A percentile compares a stretch with the other conserved stretches of the same genome.
Evolutionary conservation across 805 yeast species (phyloP).

Genomic region (Candida dajiaensis): DNA sequence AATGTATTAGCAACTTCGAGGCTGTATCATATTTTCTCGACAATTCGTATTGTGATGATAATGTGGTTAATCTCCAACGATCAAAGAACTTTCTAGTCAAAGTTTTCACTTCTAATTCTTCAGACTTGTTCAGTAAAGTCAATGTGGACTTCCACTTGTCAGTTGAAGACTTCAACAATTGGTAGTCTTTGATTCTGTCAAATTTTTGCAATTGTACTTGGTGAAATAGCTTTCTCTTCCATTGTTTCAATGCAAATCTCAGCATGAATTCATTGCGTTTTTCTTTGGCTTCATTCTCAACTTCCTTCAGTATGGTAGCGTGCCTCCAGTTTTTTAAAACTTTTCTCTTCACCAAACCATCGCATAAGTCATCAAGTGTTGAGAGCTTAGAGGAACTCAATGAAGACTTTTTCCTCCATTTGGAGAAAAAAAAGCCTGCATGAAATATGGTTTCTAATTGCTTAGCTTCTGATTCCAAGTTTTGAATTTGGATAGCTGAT

Average conservation of each 20-base stretch:
- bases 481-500: background rate
- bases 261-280: slow-evolving; percentile 8
- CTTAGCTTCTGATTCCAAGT: slow-evolving; percentile 9
- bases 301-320: slow-evolving; percentile 1
- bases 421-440: slow-evolving; percentile 22
- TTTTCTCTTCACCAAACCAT: background rate
- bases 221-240: slow-evolving; percentile 11
- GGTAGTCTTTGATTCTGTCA: background rate
- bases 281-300: slow-evolving; percentile 5
- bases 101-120: background rate
- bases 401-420: slow-evolving; percentile 14
- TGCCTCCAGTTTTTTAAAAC: slow-evolving; percentile 8
- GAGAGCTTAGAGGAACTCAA: background rate
- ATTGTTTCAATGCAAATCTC: slow-evolving; percentile 10
- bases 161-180: background rate
- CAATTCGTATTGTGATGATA: background rate
- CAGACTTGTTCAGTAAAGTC: background rate
- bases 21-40: slow-evolving; percentile 4
- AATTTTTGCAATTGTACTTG: slow-evolving; percentile 4
- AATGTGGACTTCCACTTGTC: slow-evolving; percentile 11
- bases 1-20: background rate
- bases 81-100: background rate
- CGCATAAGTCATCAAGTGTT: background rate
- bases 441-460: slow-evolving; percentile 16
- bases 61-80: slow-evolving; percentile 9